phyloP scores from a whole-genome alignment of 2,329 filamentous ascomycete genomes.

The Lachnellula occidentalis region DNA sequence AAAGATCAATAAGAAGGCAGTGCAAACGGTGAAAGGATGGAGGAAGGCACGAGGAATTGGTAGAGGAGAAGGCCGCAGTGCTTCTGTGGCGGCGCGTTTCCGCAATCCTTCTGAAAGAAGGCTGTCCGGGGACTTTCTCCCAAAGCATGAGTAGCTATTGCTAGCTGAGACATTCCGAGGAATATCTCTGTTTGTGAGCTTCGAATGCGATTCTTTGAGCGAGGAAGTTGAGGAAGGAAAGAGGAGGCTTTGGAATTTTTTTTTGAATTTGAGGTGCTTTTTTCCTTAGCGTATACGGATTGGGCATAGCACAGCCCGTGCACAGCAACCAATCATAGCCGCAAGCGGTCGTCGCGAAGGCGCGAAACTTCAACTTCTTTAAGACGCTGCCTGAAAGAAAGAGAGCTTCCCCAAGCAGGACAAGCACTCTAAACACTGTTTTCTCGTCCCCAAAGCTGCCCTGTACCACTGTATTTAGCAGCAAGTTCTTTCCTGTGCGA shows the following conservation, averaged over 20 bases:
- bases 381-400: constrained; percentile 9
- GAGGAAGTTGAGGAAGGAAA: constrained; percentile 65
- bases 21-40: constrained; percentile 33
- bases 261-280: constrained; percentile 1
- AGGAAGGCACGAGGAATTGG: constrained; percentile 46
- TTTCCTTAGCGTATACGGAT: not conserved
- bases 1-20: constrained; percentile 26
- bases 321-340: not conserved
- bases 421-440: not conserved
- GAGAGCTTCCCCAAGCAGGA: not conserved
- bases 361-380: constrained; percentile 7
- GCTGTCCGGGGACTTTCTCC: constrained; percentile 99
- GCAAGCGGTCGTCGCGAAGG: constrained; percentile 5
- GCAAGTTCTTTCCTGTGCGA: not conserved
- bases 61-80: constrained; percentile 77
- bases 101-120: constrained; percentile 57
- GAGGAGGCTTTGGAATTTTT: constrained; percentile 17
- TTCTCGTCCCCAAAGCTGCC: not conserved
- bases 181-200: constrained; percentile 82
- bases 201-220: constrained; percentile 99
- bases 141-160: constrained; percentile 62
- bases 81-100: constrained; percentile 99
- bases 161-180: constrained; percentile 36
- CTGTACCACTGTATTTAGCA: not conserved
- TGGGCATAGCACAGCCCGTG: not conserved